Conservation (phyloP, 169 alveolate species). For the Ichthyophthirius multifiliis region DNA sequence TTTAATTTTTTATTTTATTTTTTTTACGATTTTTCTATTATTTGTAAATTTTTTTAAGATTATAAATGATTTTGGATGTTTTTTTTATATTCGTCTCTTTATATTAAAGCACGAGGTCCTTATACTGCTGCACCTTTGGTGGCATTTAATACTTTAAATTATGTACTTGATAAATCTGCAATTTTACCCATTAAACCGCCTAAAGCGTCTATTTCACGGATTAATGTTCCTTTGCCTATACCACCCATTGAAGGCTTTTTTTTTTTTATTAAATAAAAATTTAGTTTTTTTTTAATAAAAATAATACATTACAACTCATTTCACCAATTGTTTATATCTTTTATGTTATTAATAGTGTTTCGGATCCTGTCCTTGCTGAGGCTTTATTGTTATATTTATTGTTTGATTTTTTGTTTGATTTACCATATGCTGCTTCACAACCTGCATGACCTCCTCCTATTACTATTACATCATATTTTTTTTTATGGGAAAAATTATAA, state of each 20-base stretch:
- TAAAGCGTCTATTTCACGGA: slow-evolving; percentile 91
- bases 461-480: slow-evolving; percentile 76
- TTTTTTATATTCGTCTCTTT: slow-evolving; percentile 80
- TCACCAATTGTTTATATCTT: slow-evolving; percentile 70
- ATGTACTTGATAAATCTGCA: slow-evolving; percentile 87
- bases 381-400: slow-evolving; percentile 41
- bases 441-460: slow-evolving; percentile 95
- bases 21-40: slow-evolving; percentile 31
- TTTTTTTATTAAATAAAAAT: not conserved
- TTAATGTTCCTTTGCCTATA: slow-evolving; percentile 90
- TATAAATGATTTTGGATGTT: slow-evolving; percentile 48
- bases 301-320: slow-evolving; percentile 32
- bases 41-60: not conserved
- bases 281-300: not conserved
- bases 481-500: too few relatives aligned
- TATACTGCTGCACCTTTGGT: slow-evolving; percentile 91
- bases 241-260: slow-evolving; percentile 94
- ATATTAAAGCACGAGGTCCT: slow-evolving; percentile 90
- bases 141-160: slow-evolving; percentile 83
- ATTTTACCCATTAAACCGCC: slow-evolving; percentile 89
- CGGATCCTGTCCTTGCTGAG: slow-evolving; percentile 88
- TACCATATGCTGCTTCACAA: slow-evolving; percentile 86
- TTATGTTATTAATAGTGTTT: slow-evolving; percentile 84
- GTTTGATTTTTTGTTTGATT: not conserved
- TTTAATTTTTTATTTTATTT: too few relatives aligned